Base-by-base conservation (phyloP, 495 filamentous ascomycete genomes). In the Penicillium daleae region DNA sequence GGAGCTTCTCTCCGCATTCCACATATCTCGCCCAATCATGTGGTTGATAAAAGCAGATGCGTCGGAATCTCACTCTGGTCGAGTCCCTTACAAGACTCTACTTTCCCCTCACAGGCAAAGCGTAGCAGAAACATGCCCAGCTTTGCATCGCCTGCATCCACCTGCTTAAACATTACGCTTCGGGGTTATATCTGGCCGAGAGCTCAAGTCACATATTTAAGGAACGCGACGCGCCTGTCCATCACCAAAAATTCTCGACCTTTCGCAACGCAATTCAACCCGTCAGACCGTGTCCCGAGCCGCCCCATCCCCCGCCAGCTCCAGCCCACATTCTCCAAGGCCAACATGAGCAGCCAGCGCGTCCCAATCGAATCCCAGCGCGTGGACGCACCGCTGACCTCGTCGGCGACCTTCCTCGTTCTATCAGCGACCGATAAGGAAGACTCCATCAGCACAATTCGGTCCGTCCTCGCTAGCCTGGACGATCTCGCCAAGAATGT, bases 401-500 rank as follows among this genome's bases (percentile, higher is more conserved):
- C 65, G 35, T 78, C 76, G 9, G 83, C 83, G 3, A 85, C 82
- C 27, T 86, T 86, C 61, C 78, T 85, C 15, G 80, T 83, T 24
- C 67, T 85, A 19, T 69, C 77, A 0, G 68, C 81, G 49, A 76
- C 70, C 19, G 62, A 69, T 65, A 77, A 69, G 24, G 58, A 71
- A 15, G 63, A 72, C 15, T 72, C 83, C 15, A 66, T 77, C 56
- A 44, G 64, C 15, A 79, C 75, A 3, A 69, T 82, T 13, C 79
- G 80, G 37, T 80, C 77, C 1, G 74, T 79, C 8, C 70, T 86
- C 19, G 76, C 83, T 15, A 64, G 66, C 27, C 65, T 86, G 46
- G 70, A 69, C 35, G 72, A 75, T 52, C 75, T 86, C 40, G 65
- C 82, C 32, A 87, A 87, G 62, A 86, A 84, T 56, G 79, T 87